These are phyloP conservation scores for Lichtheimia ramosa DNA, from an alignment of 371 early-diverging fungal genomes.

Conservation along the genomic window DNA sequence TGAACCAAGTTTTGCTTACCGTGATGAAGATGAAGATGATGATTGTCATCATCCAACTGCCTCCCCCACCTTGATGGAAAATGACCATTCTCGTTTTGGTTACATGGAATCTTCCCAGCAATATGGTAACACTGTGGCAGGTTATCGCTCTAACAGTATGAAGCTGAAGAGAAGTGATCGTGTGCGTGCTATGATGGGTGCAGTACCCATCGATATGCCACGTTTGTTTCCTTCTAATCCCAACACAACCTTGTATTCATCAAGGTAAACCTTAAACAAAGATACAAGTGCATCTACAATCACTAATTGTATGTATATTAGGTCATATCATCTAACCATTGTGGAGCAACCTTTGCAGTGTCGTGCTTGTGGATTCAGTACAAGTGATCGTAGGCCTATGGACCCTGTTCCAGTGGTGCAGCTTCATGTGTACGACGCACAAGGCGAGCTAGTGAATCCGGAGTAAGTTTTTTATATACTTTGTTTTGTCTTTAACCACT, in stretches of 20 bases:
- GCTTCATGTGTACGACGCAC: conserved; percentile 20
- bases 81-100: too few species aligned
- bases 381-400: conserved; percentile 65
- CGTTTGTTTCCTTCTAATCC: background rate
- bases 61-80: too few species aligned
- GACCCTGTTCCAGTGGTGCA: conserved; percentile 73
- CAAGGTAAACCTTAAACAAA: background rate
- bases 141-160: conserved; percentile 10
- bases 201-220: background rate
- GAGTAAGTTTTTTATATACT: conserved; percentile 2
- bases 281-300: too few species aligned
- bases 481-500: background rate
- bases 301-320: background rate
- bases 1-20: too few species aligned
- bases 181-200: conserved; percentile 11
- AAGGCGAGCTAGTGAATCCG: conserved; percentile 10
- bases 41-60: too few species aligned
- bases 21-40: too few species aligned
- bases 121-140: background rate
- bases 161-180: conserved; percentile 8
- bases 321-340: conserved; percentile 1
- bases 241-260: background rate
- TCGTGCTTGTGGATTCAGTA: conserved; percentile 69
- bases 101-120: too few species aligned
- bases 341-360: conserved; percentile 69